Percentiles rank a stretch among this genome's conserved stretches.
phyloP scores from a whole-genome alignment of 2,329 filamentous ascomycete species.

The Lecanicillium sp. region DNA sequence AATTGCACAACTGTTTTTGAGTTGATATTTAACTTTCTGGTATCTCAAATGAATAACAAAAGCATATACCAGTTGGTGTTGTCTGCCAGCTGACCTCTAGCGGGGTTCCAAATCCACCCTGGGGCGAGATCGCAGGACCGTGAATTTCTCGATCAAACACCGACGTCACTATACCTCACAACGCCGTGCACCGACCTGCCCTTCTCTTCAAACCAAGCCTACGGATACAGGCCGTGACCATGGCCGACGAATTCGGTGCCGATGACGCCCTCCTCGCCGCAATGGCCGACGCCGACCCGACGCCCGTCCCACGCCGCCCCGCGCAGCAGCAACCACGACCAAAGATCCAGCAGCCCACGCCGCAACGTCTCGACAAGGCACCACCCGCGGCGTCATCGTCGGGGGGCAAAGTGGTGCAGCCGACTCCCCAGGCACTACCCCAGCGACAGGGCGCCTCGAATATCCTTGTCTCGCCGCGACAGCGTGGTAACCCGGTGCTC shows the following conservation, averaged over 20 bases:
- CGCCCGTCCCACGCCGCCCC: constrained; percentile 19
- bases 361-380: constrained; percentile 50
- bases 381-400: constrained; percentile 28
- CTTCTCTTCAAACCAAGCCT: not conserved
- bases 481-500: constrained; percentile 92
- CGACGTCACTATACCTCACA: not conserved
- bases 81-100: not conserved
- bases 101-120: not conserved
- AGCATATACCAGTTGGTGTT: not conserved
- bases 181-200: not conserved
- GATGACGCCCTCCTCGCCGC: constrained; percentile 52
- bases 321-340: constrained; percentile 35
- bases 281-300: constrained; percentile 44
- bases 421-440: constrained; percentile 79
- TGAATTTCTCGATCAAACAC: constrained; percentile 7
- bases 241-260: constrained; percentile 53
- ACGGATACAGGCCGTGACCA: constrained; percentile 14
- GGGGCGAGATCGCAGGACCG: not conserved
- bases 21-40: not conserved
- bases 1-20: not conserved
- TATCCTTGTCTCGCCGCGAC: constrained; percentile 83
- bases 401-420: constrained; percentile 65
- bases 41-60: not conserved
- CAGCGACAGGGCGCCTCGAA: constrained; percentile 60
- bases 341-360: constrained; percentile 41